phyloP scores from a whole-genome alignment of 2,329 filamentous ascomycete species.

The Aspergillus bombycis region DNA sequence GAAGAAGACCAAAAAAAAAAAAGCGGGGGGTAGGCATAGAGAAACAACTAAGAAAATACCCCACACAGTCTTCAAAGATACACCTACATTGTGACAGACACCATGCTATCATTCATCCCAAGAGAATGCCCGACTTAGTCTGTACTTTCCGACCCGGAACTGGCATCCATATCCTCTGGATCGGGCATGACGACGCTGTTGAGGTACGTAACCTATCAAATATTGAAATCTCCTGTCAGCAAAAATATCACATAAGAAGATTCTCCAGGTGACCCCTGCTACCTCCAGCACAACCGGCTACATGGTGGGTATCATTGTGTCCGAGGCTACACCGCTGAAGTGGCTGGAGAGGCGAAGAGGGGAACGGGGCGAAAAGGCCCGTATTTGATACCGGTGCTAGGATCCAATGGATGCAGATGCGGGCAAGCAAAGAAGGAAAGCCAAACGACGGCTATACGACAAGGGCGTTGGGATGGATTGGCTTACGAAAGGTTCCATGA shows the following conservation, averaged over 20 bases:
- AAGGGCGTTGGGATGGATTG: slow-evolving; percentile 48
- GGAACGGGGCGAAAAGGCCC: slow-evolving; percentile 15
- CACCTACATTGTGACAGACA: slow-evolving; percentile 13
- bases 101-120: not conserved
- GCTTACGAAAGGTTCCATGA: slow-evolving; percentile 81
- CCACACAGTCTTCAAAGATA: slow-evolving; percentile 6
- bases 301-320: slow-evolving; percentile 22
- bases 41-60: slow-evolving; percentile 7
- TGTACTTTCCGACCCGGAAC: slow-evolving; percentile 35
- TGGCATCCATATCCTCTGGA: slow-evolving; percentile 49
- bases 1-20: not conserved
- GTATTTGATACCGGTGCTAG: slow-evolving; percentile 23
- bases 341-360: slow-evolving; percentile 20
- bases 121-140: slow-evolving; percentile 5
- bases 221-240: slow-evolving; percentile 29
- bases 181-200: slow-evolving; percentile 77
- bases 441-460: slow-evolving; percentile 27
- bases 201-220: slow-evolving; percentile 66
- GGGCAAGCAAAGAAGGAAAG: slow-evolving; percentile 24
- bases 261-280: slow-evolving; percentile 11
- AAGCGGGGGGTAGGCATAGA: not conserved
- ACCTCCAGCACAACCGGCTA: slow-evolving; percentile 12
- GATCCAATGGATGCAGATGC: slow-evolving; percentile 29
- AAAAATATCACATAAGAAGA: slow-evolving; percentile 13
- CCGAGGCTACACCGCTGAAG: slow-evolving; percentile 25